Evolutionary conservation across 768 basidiomycete genomes (phyloP).

Genomic region (Leccinellum rugosiceps): DNA sequence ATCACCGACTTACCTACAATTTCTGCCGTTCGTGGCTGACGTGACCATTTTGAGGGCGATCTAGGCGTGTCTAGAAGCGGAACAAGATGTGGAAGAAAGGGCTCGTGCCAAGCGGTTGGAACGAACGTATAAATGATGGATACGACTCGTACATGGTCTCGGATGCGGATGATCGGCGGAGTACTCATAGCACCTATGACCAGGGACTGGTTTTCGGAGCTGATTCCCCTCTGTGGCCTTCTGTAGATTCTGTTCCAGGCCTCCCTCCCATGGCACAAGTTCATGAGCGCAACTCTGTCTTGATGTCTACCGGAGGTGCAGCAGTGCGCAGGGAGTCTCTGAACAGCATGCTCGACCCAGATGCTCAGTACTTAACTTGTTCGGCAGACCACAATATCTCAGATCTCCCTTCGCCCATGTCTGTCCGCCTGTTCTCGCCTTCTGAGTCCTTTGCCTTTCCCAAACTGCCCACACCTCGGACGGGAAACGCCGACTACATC

Average conservation of each 20-base stretch:
- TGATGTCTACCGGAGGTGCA: slow-evolving; percentile 23
- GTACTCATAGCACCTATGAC: slow-evolving; percentile 54
- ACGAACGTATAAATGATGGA: slow-evolving; percentile 84
- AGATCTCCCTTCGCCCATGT: slow-evolving; percentile 48
- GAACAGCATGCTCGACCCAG: slow-evolving; percentile 37
- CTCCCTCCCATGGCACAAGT: slow-evolving; percentile 57
- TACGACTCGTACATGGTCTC: slow-evolving; percentile 81
- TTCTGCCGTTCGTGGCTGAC: slow-evolving; percentile 5
- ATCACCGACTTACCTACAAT: slow-evolving; percentile 5
- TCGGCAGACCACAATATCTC: slow-evolving; percentile 13
- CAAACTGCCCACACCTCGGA: slow-evolving; percentile 44
- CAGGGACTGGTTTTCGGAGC: slow-evolving; percentile 32
- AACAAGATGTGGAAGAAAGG: slow-evolving; percentile 73
- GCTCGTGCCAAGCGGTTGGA: slow-evolving; percentile 74
- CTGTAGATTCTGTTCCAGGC: slow-evolving; percentile 29
- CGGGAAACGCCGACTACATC: neutral
- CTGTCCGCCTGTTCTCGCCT: slow-evolving; percentile 63
- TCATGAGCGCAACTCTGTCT: slow-evolving; percentile 33
- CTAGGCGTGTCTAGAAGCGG: slow-evolving; percentile 84
- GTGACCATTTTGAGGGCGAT: slow-evolving; percentile 9
- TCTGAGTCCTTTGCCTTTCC: slow-evolving; percentile 70
- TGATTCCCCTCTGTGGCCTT: slow-evolving; percentile 16
- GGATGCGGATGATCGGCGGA: slow-evolving; percentile 26
- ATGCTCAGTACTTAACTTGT: slow-evolving; percentile 41
- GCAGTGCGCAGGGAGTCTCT: slow-evolving; percentile 36